Percentiles rank a stretch among this genome's conserved stretches.
These are phyloP conservation scores for Penicillium digitatum DNA, from an alignment of 2,329 filamentous ascomycete genomes.

Conservation along the genomic window DNA sequence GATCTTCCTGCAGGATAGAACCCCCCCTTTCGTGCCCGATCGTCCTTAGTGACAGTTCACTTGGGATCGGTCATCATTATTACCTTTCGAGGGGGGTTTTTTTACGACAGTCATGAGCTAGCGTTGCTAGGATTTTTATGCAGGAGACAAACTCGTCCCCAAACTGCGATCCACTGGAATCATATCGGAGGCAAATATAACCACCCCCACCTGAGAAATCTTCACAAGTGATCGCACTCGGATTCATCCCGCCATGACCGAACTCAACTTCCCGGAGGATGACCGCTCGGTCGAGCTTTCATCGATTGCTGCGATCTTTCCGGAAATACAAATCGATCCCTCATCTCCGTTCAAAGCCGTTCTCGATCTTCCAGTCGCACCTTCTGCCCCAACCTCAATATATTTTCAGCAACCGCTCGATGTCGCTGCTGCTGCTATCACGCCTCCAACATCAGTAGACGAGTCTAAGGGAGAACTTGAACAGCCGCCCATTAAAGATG, in stretches of 20 bases:
- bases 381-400: slow-evolving; percentile 50
- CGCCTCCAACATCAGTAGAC: slow-evolving; percentile 43
- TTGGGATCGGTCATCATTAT: not conserved
- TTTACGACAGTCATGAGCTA: not conserved
- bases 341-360: slow-evolving; percentile 47
- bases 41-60: slow-evolving; percentile 11
- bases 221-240: not conserved
- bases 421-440: slow-evolving; percentile 33
- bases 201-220: slow-evolving; percentile 2
- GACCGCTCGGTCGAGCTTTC: slow-evolving; percentile 58
- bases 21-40: slow-evolving; percentile 13
- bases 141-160: slow-evolving; percentile 1
- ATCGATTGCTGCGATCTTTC: slow-evolving; percentile 59
- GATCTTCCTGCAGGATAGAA: not conserved
- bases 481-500: slow-evolving; percentile 29
- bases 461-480: slow-evolving; percentile 27
- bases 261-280: slow-evolving; percentile 44
- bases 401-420: slow-evolving; percentile 40
- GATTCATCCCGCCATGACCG: slow-evolving; percentile 32
- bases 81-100: not conserved
- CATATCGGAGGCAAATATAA: not conserved
- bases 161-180: not conserved
- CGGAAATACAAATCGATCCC: slow-evolving; percentile 53
- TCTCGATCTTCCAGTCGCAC: slow-evolving; percentile 55
- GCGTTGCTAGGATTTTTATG: not conserved